Percentiles rank a stretch among this genome's conserved stretches.
Evolutionary conservation across 2,329 filamentous ascomycete species (phyloP).

Genomic region (Sphaerulina vaccinii): DNA sequence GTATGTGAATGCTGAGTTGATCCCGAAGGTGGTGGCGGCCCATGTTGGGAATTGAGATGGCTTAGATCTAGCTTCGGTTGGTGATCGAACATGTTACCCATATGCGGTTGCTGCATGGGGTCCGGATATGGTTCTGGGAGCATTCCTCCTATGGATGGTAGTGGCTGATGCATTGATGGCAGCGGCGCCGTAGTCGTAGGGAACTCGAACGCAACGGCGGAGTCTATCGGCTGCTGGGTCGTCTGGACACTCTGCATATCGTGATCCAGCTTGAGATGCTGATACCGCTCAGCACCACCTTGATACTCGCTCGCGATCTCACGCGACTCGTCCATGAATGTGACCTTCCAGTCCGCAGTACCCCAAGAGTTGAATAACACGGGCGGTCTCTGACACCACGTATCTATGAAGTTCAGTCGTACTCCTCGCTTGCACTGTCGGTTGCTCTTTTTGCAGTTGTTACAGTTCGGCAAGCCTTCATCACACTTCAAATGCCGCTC

Average conservation of each 20-base stretch:
- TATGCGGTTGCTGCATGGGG: conserved; percentile 32
- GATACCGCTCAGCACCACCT: conserved; percentile 72
- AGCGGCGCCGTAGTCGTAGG: conserved; percentile 15
- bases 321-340: conserved; percentile 85
- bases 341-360: conserved; percentile 67
- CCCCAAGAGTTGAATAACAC: conserved; percentile 52
- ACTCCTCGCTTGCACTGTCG: conserved; percentile 82
- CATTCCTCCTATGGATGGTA: conserved; percentile 54
- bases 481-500: conserved; percentile 91
- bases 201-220: conserved; percentile 29
- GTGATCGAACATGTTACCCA: conserved; percentile 43
- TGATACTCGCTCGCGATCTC: conserved; percentile 87
- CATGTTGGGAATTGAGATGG: conserved; percentile 29
- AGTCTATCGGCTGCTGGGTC: conserved; percentile 32
- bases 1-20: conserved; percentile 30
- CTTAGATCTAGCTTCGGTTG: conserved; percentile 32
- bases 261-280: conserved; percentile 39
- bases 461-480: conserved; percentile 63
- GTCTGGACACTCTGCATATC: conserved; percentile 11
- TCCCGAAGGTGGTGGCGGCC: conserved; percentile 22
- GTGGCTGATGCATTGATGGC: conserved; percentile 44
- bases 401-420: conserved; percentile 88
- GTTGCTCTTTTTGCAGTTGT: conserved; percentile 87
- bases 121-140: conserved; percentile 48
- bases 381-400: conserved; percentile 67